Base-by-base conservation (phyloP, 768 basidiomycete genomes). In the Mycena vulgaris region DNA sequence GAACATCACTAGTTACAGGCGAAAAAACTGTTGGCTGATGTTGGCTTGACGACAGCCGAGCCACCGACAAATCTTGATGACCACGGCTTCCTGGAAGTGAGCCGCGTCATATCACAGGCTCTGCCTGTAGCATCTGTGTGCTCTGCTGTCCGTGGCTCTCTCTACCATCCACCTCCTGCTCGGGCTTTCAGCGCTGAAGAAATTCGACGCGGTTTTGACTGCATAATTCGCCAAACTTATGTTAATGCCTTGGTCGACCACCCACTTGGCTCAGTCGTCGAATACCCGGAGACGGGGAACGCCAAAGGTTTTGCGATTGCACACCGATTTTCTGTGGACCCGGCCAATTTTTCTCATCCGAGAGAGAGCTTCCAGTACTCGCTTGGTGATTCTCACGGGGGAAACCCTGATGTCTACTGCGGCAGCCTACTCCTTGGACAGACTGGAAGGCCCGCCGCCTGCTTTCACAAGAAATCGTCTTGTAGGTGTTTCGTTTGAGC, bases 171-270 rank as follows among this genome's bases (percentile, higher is more conserved):
- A 19, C 66, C 39, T 10, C 35, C 56, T 52, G 47, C 66, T 53
- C 66, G 66, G 6, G 2, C 56, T 3, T 67, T 67, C 10, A 40
- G 48, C 1, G 21, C 51, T 9, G 57, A 51, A 42, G 66, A 67
- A n/a, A 52, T 67, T 25, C 57, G 6, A 7, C 27, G 13, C 14
- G 49, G 66, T 28, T 39, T 40, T 11, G 58, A 67, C 39, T 52
- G 57, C 31, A 67, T 67, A 8, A 67, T 37, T 19, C 66, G 66
- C 2, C 58, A 60, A 53, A 60, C 31, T 2, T 67, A 59, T 67
- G 66, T 67, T 21, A 28, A 67, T 31, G 28, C 35, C 3, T 3
- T 67, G 2, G 48, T 60, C n/a, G 66, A 67, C 9, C 66, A 67
- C 21, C 66, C 66, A 8, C 8, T 42, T 5, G 57, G 49, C 5